Evolutionary conservation across 306 rosid genomes (phyloP).

Genomic region (Cotoneaster glaucophyllus): DNA sequence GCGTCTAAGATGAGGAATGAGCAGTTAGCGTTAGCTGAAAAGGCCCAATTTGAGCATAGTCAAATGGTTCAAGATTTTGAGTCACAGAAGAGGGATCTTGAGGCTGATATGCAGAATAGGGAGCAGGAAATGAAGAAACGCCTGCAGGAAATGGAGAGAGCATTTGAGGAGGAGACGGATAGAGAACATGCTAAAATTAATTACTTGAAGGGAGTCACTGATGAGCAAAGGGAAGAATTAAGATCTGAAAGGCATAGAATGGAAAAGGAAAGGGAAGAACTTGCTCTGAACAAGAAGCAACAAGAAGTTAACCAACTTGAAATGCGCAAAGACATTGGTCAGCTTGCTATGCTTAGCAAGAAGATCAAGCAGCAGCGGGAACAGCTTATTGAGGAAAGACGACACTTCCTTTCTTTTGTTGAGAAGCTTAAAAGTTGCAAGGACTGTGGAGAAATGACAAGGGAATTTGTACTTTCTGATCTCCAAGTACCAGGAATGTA

Average conservation of each 20-base stretch:
- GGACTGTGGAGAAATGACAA: conserved; percentile 54
- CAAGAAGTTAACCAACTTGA: conserved; percentile 54
- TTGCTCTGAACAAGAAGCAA: conserved; percentile 53
- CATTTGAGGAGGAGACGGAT: conserved; percentile 66
- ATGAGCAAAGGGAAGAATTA: conserved; percentile 59
- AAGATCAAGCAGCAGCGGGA: conserved; percentile 74
- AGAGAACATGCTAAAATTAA: conserved; percentile 47
- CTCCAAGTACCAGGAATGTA: conserved; percentile 51
- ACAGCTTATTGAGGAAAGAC: conserved; percentile 57
- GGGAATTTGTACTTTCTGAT: conserved; percentile 56
- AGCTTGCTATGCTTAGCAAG: conserved; percentile 63
- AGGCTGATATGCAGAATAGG: conserved; percentile 47
- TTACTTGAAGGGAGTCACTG: conserved; percentile 47
- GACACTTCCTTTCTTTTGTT: conserved; percentile 51
- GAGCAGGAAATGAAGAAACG: conserved; percentile 50
- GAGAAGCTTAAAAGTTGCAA: conserved; percentile 71
- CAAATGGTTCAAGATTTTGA: conserved; percentile 66
- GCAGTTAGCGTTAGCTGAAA: conserved; percentile 48
- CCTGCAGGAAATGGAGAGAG: conserved; percentile 47
- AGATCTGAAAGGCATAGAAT: conserved; percentile 40
- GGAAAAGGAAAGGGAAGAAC: conserved; percentile 52
- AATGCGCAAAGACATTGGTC: conserved; percentile 62
- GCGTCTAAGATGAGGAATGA: conserved; percentile 47
- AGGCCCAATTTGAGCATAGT: conserved; percentile 40
- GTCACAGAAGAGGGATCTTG: conserved; percentile 48